Conservation (phyloP, 306 rosid genomes). For the Ormosia emarginata region DNA sequence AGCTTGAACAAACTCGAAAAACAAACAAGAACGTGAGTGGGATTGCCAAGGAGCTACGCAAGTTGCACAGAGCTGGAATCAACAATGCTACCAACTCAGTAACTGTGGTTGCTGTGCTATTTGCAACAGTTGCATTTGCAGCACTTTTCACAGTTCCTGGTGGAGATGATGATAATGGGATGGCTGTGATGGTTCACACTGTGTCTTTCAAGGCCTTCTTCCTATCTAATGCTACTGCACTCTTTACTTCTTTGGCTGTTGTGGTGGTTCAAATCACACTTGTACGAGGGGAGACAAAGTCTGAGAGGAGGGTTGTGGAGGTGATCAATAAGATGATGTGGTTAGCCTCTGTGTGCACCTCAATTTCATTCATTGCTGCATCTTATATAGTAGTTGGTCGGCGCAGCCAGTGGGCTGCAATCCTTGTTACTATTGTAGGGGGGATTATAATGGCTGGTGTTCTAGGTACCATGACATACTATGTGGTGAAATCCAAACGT, state of each 20-base stretch:
- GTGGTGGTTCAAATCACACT: conserved; percentile 86
- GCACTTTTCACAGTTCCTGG: conserved; percentile 90
- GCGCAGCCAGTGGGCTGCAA: conserved; percentile 68
- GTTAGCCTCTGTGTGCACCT: conserved; percentile 76
- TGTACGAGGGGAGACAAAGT: conserved; percentile 73
- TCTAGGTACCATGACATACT: conserved; percentile 79
- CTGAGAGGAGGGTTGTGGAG: conserved; percentile 71
- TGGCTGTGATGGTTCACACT: conserved; percentile 45
- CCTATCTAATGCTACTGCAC: conserved; percentile 66
- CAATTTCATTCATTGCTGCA: conserved; percentile 67
- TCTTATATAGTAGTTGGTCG: conserved; percentile 80
- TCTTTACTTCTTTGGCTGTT: conserved; percentile 76
- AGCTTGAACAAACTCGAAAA: conserved; percentile 85
- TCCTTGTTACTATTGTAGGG: conserved; percentile 59
- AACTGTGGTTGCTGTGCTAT: conserved; percentile 79
- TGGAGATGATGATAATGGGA: conserved; percentile 52
- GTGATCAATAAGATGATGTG: conserved; percentile 94
- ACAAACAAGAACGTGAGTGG: conserved; percentile 70
- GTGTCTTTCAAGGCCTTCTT: conserved; percentile 65
- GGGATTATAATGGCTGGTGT: conserved; percentile 56
- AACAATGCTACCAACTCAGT: conserved; percentile 85
- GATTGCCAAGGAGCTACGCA: conserved; percentile 69
- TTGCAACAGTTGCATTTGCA: conserved; percentile 83
- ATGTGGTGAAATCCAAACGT: conserved; percentile 64
- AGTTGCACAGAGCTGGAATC: conserved; percentile 73